Percentiles rank a stretch among this genome's conserved stretches.
phyloP scores from a whole-genome alignment of 2,329 filamentous ascomycete genomes.

The Alternaria dauci region DNA sequence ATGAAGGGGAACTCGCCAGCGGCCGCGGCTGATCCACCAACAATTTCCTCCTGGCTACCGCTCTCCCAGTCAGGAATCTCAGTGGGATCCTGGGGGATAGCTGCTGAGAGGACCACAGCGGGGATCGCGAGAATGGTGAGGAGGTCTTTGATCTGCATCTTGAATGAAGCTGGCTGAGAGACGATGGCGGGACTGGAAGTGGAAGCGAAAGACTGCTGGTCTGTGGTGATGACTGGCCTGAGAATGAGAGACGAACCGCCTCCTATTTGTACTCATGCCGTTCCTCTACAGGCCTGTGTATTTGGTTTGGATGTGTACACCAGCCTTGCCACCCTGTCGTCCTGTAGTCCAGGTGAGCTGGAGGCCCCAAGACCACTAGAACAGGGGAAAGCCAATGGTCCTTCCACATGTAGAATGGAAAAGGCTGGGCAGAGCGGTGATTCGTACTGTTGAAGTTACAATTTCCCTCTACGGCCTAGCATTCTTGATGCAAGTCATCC shows the following conservation, averaged over 20 bases:
- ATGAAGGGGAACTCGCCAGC: slow-evolving; percentile 43
- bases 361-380: not conserved
- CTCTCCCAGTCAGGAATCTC: slow-evolving; percentile 9
- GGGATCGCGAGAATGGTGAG: slow-evolving; percentile 16
- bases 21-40: slow-evolving; percentile 34
- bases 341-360: not conserved
- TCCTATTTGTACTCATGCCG: not conserved
- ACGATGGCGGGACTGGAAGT: not conserved
- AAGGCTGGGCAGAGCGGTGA: not conserved
- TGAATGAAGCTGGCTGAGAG: not conserved
- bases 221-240: slow-evolving; percentile 1
- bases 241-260: not conserved
- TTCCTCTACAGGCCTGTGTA: not conserved
- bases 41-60: slow-evolving; percentile 24
- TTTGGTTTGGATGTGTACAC: not conserved
- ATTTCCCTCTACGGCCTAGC: slow-evolving; percentile 1
- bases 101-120: slow-evolving; percentile 32
- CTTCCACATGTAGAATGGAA: slow-evolving; percentile 1
- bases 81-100: slow-evolving; percentile 32
- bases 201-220: slow-evolving; percentile 2
- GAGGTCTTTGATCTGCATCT: slow-evolving; percentile 6
- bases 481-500: not conserved
- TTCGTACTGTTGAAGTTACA: not conserved
- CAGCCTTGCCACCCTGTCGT: not conserved
- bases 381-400: not conserved